Evolutionary conservation across 169 alveolate species (phyloP).

Genomic region (Perkinsus chesapeaki): DNA sequence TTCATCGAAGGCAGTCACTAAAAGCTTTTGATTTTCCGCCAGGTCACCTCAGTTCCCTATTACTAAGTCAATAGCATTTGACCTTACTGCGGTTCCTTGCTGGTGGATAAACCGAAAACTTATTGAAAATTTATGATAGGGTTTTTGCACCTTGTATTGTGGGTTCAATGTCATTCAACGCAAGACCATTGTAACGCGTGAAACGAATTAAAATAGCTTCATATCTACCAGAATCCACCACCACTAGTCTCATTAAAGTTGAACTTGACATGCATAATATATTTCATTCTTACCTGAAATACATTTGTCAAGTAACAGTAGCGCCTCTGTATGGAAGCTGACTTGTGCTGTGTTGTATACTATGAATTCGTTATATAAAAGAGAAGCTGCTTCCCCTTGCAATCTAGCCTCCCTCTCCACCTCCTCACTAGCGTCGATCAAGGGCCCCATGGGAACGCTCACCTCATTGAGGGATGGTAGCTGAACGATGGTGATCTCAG

Average conservation of each 20-base stretch:
- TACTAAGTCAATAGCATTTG: too few species aligned
- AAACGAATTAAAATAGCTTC: not conserved
- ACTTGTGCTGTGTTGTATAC: not conserved
- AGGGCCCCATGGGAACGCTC: not conserved
- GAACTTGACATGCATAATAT: conserved; percentile 23
- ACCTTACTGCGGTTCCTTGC: too few species aligned
- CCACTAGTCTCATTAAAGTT: not conserved
- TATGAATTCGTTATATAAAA: not conserved
- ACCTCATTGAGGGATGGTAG: not conserved
- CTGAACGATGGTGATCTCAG: not conserved
- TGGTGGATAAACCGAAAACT: too few species aligned
- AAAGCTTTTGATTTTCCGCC: too few species aligned
- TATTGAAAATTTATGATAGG: too few species aligned
- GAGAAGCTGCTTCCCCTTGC: not conserved
- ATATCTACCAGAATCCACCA: not conserved
- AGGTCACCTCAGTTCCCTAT: too few species aligned
- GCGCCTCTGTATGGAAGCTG: not conserved
- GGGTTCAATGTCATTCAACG: too few species aligned
- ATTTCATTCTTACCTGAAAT: conserved; percentile 44
- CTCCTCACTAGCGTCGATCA: not conserved
- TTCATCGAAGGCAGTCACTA: too few species aligned
- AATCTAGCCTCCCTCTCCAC: not conserved
- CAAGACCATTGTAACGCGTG: too few species aligned
- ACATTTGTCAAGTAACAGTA: too few species aligned
- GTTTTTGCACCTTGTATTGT: too few species aligned